Percentiles rank a stretch among this genome's conserved stretches.
These are phyloP conservation scores for Pleurozium schreberi DNA, from an alignment of 225 moss, liverwort and hornwort species.

Conservation along the genomic window DNA sequence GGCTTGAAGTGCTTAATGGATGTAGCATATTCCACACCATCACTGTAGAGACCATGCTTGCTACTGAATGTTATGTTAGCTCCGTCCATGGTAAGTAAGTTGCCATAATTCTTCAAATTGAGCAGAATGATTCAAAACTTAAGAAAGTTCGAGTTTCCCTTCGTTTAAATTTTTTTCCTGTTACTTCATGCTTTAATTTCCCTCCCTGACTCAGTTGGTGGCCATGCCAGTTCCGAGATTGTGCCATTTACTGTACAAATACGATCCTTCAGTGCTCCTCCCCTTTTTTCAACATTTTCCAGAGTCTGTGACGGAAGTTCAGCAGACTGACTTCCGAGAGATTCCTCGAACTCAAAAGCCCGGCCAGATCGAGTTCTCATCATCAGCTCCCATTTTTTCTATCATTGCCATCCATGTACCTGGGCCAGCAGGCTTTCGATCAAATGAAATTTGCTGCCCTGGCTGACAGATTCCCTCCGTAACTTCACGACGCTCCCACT, in stretches of 20 bases:
- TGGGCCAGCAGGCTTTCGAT: background rate
- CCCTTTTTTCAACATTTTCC: background rate
- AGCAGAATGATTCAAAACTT: background rate
- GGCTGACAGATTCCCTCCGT: background rate
- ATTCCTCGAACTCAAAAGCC: background rate
- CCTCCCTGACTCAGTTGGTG: background rate
- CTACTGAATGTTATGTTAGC: too few relatives aligned
- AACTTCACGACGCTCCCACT: background rate
- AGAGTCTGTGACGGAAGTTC: background rate
- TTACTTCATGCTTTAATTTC: too few relatives aligned
- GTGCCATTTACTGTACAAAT: background rate
- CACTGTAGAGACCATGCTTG: too few relatives aligned
- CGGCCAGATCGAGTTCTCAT: constrained; percentile 8
- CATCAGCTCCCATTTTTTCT: constrained; percentile 10
- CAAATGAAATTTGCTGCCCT: background rate
- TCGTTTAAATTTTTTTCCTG: too few relatives aligned
- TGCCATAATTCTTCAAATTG: background rate
- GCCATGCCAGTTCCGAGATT: background rate
- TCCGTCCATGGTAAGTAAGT: background rate
- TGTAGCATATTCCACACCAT: too few relatives aligned
- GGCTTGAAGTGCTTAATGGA: too few relatives aligned
- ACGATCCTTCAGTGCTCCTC: background rate
- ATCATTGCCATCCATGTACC: constrained; percentile 7
- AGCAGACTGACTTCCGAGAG: background rate
- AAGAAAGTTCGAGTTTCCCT: background rate